These are phyloP conservation scores for Hemerocallis citrina DNA, from an alignment of 106 monocot species.

Conservation along the genomic window DNA sequence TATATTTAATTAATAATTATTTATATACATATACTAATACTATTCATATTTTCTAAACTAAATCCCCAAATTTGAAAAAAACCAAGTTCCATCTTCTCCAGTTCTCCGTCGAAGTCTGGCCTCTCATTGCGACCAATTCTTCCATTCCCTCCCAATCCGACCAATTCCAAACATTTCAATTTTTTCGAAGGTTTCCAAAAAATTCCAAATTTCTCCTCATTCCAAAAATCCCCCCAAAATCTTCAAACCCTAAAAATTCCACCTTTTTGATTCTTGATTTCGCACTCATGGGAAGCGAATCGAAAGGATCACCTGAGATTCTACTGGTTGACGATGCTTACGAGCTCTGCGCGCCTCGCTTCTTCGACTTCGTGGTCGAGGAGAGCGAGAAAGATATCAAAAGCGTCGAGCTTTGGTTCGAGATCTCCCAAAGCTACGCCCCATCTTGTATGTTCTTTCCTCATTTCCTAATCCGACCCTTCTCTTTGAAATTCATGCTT, in stretches of 20 bases:
- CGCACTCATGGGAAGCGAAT: constrained; percentile 6
- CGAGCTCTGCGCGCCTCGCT: constrained; percentile 77
- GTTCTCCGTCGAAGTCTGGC: too few species aligned
- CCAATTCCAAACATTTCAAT: background rate
- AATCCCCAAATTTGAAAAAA: too few species aligned
- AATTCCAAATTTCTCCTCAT: too few species aligned
- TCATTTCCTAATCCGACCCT: background rate
- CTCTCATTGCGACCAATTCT: background rate
- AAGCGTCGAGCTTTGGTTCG: constrained; percentile 73
- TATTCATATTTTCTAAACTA: too few species aligned
- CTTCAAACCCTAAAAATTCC: too few species aligned
- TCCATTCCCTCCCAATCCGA: background rate
- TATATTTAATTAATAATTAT: too few species aligned
- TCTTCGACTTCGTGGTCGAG: constrained; percentile 68
- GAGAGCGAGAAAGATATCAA: constrained; percentile 56
- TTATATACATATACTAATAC: too few species aligned
- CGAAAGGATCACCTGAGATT: constrained; percentile 1
- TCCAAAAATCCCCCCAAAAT: too few species aligned
- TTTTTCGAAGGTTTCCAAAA: constrained; percentile 7
- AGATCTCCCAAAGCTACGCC: constrained; percentile 51
- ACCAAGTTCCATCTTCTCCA: too few species aligned
- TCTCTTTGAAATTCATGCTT: too few species aligned
- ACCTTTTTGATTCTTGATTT: too few species aligned
- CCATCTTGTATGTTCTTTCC: constrained; percentile 54
- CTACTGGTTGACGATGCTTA: constrained; percentile 55